phyloP scores from a whole-genome alignment of 2,329 filamentous ascomycete genomes.

The Botrytis byssoidea region DNA sequence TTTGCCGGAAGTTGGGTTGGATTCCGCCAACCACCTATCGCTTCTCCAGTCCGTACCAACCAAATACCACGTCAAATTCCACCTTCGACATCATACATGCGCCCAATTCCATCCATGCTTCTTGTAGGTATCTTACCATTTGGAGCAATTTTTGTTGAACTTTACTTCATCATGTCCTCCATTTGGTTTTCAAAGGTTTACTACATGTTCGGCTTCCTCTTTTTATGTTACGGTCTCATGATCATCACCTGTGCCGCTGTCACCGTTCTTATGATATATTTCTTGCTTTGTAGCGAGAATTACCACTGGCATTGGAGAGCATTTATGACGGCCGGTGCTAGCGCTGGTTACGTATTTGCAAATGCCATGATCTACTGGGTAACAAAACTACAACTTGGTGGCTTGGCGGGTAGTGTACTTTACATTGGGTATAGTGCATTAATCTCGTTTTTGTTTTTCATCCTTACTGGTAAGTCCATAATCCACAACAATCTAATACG shows the following conservation, averaged over 20 bases:
- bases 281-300: conserved; percentile 91
- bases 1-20: conserved; percentile 90
- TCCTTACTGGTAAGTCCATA: conserved; percentile 76
- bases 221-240: conserved; percentile 96
- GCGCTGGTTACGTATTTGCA: conserved; percentile 85
- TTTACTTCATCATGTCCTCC: conserved; percentile 99
- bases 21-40: conserved; percentile 71
- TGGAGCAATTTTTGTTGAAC: conserved; percentile 94
- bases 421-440: conserved; percentile 92
- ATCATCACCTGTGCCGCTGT: conserved; percentile 91
- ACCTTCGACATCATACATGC: conserved; percentile 76
- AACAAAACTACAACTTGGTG: conserved; percentile 81
- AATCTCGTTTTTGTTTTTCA: conserved; percentile 87
- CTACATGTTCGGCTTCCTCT: conserved; percentile 99
- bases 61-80: conserved; percentile 98
- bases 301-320: conserved; percentile 99
- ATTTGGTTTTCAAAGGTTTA: conserved; percentile 99
- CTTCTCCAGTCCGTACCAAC: conserved; percentile 87
- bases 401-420: conserved; percentile 80
- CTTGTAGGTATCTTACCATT: conserved; percentile 92
- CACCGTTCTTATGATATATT: conserved; percentile 93
- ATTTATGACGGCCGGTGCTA: conserved; percentile 88
- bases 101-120: conserved; percentile 84
- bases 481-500: not conserved
- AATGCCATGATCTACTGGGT: conserved; percentile 91